Percentiles rank a stretch among this genome's conserved stretches.
phyloP scores from a whole-genome alignment of 1,139 yeast genomes.

The Magnusiomyces sp. region DNA sequence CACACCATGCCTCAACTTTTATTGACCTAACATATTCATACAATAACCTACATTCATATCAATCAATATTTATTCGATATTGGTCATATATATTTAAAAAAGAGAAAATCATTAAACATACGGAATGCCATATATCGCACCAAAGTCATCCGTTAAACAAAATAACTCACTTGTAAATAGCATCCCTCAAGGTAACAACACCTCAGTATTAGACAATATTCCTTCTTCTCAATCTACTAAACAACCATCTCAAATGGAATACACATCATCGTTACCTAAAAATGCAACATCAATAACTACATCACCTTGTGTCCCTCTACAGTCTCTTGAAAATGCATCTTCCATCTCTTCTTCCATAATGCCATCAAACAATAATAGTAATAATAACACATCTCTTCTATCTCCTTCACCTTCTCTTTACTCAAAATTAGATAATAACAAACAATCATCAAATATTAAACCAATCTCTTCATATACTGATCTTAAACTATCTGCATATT shows the following conservation, averaged over 20 bases:
- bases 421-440: conserved; percentile 27
- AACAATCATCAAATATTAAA: conserved; percentile 3
- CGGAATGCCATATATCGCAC: conserved; percentile 13
- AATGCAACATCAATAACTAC: not conserved
- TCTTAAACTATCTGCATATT: not conserved
- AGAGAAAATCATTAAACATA: too few relatives aligned
- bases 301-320: not conserved
- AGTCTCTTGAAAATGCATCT: not conserved
- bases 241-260: too few relatives aligned
- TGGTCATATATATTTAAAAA: too few relatives aligned
- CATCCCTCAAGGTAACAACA: not conserved
- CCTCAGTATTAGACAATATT: not conserved
- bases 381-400: not conserved
- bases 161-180: not conserved
- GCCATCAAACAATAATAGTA: too few relatives aligned
- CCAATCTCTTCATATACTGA: conserved; percentile 5
- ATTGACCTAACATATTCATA: too few relatives aligned
- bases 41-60: too few relatives aligned
- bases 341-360: not conserved
- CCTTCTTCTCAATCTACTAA: not conserved
- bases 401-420: conserved; percentile 28
- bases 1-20: not conserved
- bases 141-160: conserved; percentile 4
- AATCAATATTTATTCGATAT: too few relatives aligned
- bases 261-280: too few relatives aligned